Evolutionary conservation across 2,329 filamentous ascomycete genomes (phyloP), one percentile per base, ranked within the genome.

Genomic region (Lasiodiplodia theobromae): DNA sequence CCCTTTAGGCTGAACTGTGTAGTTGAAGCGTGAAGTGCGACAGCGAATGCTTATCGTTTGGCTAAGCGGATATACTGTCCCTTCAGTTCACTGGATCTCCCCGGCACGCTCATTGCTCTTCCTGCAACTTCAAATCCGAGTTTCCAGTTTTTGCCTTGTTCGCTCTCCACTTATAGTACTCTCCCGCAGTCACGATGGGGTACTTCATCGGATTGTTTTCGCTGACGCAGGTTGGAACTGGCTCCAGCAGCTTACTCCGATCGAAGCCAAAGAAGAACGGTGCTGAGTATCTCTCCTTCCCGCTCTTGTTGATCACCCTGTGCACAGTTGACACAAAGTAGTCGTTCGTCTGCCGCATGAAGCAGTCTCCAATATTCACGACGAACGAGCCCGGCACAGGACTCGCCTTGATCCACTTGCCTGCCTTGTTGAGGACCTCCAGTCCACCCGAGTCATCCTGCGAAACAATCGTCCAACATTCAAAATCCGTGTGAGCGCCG

Each of bases 401-500:
- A n/a, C n/a, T n/a, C n/a, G 80, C 81, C 8, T 76, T 77, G 10
- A 83, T 73, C 80, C 80, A 83, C 1, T 75, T 68, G 6, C 79
- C 81, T 37, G 81, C 78, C n/a, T 74, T 77, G 68, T 81, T 82
- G 2, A 82, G 75, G 0, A 83, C 81, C 68, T 83, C 79, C 28
- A 83, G 74, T 16, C 56, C 54, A 11, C 63, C 34, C 4, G 31
- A 49, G 38, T 44, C 40, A 12, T 57, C 52, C 31, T 79, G 77
- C 63, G 72, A 74, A 1, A 82, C 80, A 12, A 83, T 75, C 0
- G 81, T 82, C 71, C 82, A 78, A 77, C 80, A 82, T 68, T 77
- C 80, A 69, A 82, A 82, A 67, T 82, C 81, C 2, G 80, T 77
- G 67, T 83, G 81, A 0, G 81, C 81, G 11, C 80, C 80, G 16